Conservation (phyloP, 1,284 basidiomycete species). For the Apiotrichum porosum region DNA sequence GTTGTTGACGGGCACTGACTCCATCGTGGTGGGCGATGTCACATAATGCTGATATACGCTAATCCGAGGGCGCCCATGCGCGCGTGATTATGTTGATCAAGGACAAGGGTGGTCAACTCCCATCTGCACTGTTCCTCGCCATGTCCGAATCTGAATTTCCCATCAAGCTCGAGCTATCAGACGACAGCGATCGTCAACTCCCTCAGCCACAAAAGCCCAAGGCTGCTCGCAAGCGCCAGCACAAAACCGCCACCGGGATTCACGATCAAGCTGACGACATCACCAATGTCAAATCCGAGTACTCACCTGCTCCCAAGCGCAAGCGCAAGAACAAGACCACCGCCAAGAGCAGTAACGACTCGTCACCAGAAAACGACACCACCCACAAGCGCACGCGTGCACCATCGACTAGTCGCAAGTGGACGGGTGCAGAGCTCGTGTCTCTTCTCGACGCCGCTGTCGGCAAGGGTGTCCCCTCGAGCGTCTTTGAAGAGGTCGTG, state of each 20-base stretch:
- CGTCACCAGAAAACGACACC: neutral
- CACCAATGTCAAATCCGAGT: neutral
- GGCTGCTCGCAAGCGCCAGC: no score
- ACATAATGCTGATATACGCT: no score
- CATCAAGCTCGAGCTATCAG: neutral
- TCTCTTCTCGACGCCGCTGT: slow-evolving; percentile 2
- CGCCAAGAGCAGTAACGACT: no score
- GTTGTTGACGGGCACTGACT: no score
- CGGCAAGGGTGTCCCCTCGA: neutral
- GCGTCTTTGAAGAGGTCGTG: slow-evolving; percentile 10
- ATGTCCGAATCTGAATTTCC: no score
- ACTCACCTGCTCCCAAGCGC: neutral
- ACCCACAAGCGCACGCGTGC: neutral
- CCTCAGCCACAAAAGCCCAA: no score
- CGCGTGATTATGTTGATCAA: no score
- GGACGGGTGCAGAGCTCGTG: slow-evolving; percentile 8
- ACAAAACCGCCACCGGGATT: neutral
- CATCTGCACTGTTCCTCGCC: no score
- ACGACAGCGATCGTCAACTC: neutral
- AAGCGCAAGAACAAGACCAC: no score
- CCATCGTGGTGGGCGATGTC: no score
- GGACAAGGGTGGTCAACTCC: no score
- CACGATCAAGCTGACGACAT: neutral
- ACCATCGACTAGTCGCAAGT: neutral
- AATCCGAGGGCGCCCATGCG: no score